Evolutionary conservation across 768 basidiomycete genomes (phyloP).

Genomic region (Punctularia strigosozonata): DNA sequence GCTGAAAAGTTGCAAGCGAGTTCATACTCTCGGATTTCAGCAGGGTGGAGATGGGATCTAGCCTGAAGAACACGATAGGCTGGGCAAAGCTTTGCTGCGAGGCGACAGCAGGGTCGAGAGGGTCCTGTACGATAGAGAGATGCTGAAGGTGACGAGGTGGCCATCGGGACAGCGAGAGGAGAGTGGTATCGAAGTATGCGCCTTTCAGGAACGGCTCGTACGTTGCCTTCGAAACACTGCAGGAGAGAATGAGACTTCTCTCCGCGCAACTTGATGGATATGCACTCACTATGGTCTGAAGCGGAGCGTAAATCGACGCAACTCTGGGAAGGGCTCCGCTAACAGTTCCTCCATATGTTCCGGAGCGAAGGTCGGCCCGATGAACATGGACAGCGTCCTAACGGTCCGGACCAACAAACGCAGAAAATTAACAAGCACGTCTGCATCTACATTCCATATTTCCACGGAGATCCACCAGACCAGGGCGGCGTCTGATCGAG

Average conservation of each 20-base stretch:
- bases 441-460: conserved; percentile 64
- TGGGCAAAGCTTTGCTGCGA: conserved; percentile 50
- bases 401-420: conserved; percentile 38
- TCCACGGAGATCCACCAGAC: conserved; percentile 41
- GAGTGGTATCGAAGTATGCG: conserved; percentile 70
- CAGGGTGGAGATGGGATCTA: conserved; percentile 44
- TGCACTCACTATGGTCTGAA: conserved; percentile 74
- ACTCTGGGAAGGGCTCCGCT: conserved; percentile 27
- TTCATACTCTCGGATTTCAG: conserved; percentile 29
- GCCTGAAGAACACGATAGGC: conserved; percentile 75
- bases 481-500: conserved; percentile 12
- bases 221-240: conserved; percentile 57
- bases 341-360: conserved; percentile 72
- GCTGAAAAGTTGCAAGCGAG: conserved; percentile 41
- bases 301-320: conserved; percentile 49
- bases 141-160: conserved; percentile 28
- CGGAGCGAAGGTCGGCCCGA: conserved; percentile 70
- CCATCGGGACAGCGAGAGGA: conserved; percentile 56
- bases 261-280: background rate
- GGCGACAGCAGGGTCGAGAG: conserved; percentile 30
- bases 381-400: conserved; percentile 44
- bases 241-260: conserved; percentile 1
- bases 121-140: conserved; percentile 60
- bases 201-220: conserved; percentile 85
- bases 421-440: conserved; percentile 62